Evolutionary conservation across 331 rosid species (phyloP).

Genomic region (Arachis monticola): DNA sequence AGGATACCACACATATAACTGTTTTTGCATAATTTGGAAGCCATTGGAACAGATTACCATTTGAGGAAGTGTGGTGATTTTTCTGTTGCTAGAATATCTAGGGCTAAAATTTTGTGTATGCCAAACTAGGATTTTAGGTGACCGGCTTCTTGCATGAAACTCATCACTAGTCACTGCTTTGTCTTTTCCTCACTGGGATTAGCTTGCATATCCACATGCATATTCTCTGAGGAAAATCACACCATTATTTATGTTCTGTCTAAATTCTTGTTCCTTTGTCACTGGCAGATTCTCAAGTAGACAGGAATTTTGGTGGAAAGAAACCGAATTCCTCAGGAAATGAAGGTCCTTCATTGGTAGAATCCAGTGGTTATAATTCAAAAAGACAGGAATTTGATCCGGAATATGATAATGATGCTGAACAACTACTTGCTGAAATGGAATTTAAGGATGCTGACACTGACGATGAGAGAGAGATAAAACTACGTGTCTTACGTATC

Average conservation of each 20-base stretch:
- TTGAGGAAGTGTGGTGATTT: constrained; percentile 9
- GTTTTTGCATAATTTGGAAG: constrained; percentile 27
- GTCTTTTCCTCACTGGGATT: not conserved
- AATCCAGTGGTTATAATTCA: constrained; percentile 82
- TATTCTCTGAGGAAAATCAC: constrained; percentile 30
- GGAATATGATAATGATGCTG: constrained; percentile 96
- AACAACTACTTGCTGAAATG: constrained; percentile 93
- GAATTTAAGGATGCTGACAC: constrained; percentile 89
- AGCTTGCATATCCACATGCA: not conserved
- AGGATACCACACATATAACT: not conserved
- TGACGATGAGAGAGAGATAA: constrained; percentile 89
- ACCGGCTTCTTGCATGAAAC: constrained; percentile 5
- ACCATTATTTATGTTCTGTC: not conserved
- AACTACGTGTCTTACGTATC: constrained; percentile 74
- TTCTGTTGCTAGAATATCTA: constrained; percentile 11
- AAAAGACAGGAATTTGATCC: constrained; percentile 95
- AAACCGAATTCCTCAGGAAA: constrained; percentile 64
- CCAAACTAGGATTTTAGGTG: constrained; percentile 16
- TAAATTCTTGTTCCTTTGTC: constrained; percentile 27
- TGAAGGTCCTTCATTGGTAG: constrained; percentile 84
- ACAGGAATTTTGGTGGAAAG: constrained; percentile 70
- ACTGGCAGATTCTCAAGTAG: constrained; percentile 68
- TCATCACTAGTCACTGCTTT: constrained; percentile 1
- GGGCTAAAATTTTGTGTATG: constrained; percentile 26
- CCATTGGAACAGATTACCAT: not conserved